Percentiles rank a stretch among this genome's conserved stretches.
These are phyloP conservation scores for Luvunga scandens DNA, from an alignment of 345 rosid species.

Conservation along the genomic window DNA sequence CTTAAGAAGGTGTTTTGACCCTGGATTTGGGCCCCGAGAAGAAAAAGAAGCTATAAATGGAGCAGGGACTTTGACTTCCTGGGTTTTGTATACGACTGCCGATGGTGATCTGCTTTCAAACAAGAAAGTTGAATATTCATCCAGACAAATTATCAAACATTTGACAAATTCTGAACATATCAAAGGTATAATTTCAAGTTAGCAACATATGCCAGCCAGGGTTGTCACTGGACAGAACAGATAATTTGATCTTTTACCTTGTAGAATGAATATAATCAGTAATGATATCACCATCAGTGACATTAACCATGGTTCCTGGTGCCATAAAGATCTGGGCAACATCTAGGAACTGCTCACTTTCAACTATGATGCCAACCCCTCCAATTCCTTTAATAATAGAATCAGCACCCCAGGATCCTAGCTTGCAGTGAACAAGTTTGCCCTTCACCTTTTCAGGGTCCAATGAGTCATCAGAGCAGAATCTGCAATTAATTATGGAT, in stretches of 20 bases:
- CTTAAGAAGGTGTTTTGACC: constrained; percentile 70
- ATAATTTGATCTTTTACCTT: constrained; percentile 32
- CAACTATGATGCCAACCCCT: constrained; percentile 60
- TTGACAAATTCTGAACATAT: background rate
- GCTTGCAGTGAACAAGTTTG: constrained; percentile 56
- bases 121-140: background rate
- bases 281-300: constrained; percentile 42
- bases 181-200: background rate
- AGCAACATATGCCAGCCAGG: background rate
- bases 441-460: constrained; percentile 73
- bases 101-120: constrained; percentile 54
- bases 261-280: constrained; percentile 60
- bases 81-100: constrained; percentile 57
- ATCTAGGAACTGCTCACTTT: constrained; percentile 53
- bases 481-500: constrained; percentile 32
- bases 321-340: constrained; percentile 76
- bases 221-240: background rate
- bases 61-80: constrained; percentile 56
- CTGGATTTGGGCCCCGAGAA: constrained; percentile 88
- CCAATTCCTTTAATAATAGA: constrained; percentile 61
- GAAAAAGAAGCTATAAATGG: constrained; percentile 86
- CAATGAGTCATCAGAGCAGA: constrained; percentile 51
- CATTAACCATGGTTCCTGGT: constrained; percentile 67
- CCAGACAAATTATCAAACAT: background rate
- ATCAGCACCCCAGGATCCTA: constrained; percentile 49